A percentile compares a stretch with the other conserved stretches of the same genome.
Evolutionary conservation across 1,284 basidiomycete species (phyloP).

Genomic region (Apiotrichum montevideense): DNA sequence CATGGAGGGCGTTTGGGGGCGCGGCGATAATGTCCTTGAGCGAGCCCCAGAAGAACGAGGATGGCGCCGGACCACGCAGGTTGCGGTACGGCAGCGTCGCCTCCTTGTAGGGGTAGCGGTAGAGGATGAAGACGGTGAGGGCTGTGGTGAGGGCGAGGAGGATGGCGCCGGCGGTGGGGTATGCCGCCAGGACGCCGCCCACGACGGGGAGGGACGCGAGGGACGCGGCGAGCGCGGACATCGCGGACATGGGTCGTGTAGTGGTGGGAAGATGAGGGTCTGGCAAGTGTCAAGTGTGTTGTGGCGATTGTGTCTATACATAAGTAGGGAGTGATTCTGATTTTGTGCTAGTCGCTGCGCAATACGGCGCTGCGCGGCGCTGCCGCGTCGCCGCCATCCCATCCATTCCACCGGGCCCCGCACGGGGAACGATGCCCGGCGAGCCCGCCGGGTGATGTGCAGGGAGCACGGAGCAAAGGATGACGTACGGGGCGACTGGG

Average conservation of each 20-base stretch:
- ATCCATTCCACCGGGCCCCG: too few relatives aligned
- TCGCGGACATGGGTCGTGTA: background rate
- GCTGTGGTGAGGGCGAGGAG: background rate
- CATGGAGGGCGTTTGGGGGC: constrained; percentile 14
- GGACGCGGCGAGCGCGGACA: background rate
- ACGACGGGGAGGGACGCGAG: background rate
- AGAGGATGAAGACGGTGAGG: constrained; percentile 3
- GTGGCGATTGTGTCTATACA: too few relatives aligned
- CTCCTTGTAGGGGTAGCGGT: constrained; percentile 9
- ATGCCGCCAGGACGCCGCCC: background rate
- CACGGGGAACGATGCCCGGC: too few relatives aligned
- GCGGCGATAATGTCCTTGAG: constrained; percentile 15
- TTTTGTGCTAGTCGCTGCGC: too few relatives aligned
- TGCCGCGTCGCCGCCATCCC: too few relatives aligned
- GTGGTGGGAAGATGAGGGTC: too few relatives aligned
- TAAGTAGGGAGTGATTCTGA: too few relatives aligned
- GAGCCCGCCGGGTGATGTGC: too few relatives aligned
- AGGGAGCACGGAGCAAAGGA: too few relatives aligned
- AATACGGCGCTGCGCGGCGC: too few relatives aligned
- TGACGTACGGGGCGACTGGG: too few relatives aligned
- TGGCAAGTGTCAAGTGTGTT: too few relatives aligned
- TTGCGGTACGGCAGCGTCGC: constrained; percentile 4
- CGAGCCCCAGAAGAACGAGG: constrained; percentile 18
- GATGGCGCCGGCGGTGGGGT: background rate
- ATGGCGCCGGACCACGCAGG: constrained; percentile 17